Percentiles rank a stretch among this genome's conserved stretches.
phyloP scores from a whole-genome alignment of 106 monocot species.

The Dioscorea zingiberensis region DNA sequence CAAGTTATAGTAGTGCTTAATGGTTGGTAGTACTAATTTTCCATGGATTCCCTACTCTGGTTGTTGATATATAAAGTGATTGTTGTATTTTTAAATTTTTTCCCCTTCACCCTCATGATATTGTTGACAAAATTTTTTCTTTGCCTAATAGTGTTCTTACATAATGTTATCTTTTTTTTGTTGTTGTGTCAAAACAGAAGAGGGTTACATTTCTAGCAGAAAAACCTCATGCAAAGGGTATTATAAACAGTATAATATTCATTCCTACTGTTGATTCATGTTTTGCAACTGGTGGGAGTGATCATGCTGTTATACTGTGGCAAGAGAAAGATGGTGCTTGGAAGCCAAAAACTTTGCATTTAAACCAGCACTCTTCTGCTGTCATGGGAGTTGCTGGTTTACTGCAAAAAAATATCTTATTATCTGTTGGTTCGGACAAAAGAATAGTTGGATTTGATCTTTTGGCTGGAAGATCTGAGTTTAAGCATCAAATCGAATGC shows the following conservation, averaged over 20 bases:
- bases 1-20: too few species aligned
- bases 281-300: conserved; percentile 82
- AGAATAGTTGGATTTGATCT: conserved; percentile 71
- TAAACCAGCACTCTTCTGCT: conserved; percentile 69
- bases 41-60: too few species aligned
- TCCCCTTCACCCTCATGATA: background rate
- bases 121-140: background rate
- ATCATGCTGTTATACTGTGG: conserved; percentile 89
- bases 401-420: conserved; percentile 52
- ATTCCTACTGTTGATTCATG: conserved; percentile 62
- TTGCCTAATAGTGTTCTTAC: too few species aligned
- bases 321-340: conserved; percentile 47
- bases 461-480: conserved; percentile 37
- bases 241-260: conserved; percentile 73
- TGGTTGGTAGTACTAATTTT: too few species aligned
- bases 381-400: conserved; percentile 88
- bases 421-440: conserved; percentile 89
- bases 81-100: background rate
- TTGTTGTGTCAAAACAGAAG: conserved; percentile 45
- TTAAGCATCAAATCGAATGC: conserved; percentile 66
- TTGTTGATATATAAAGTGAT: too few species aligned
- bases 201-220: conserved; percentile 49
- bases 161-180: background rate
- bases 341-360: conserved; percentile 60
- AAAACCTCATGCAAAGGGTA: conserved; percentile 79